These are phyloP conservation scores for Mucor indicus DNA, from an alignment of 371 early-diverging fungal genomes.

Conservation along the genomic window DNA sequence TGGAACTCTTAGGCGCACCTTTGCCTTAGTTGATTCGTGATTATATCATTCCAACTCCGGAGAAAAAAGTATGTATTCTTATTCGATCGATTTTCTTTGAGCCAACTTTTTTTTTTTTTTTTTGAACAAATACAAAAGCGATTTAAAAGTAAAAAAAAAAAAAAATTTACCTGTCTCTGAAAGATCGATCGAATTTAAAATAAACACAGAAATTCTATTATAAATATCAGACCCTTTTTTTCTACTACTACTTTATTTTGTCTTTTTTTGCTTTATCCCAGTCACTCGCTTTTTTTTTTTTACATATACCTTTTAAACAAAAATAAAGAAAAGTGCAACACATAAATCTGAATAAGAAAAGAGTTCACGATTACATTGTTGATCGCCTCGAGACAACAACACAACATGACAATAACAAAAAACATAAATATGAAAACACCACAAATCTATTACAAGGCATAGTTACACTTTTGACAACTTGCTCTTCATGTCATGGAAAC, in stretches of 20 bases:
- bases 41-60: too few species aligned
- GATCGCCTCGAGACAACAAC: constrained; percentile 5
- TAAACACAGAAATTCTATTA: too few species aligned
- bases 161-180: neutral
- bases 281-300: too few species aligned
- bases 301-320: too few species aligned
- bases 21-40: constrained; percentile 1
- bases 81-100: constrained; percentile 2
- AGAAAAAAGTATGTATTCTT: neutral
- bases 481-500: constrained; percentile 15
- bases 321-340: too few species aligned
- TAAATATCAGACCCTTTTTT: too few species aligned
- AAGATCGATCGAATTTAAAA: constrained; percentile 17
- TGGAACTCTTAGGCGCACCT: constrained; percentile 22
- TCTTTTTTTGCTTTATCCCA: neutral
- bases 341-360: too few species aligned
- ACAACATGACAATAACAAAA: constrained; percentile 7
- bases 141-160: constrained; percentile 1
- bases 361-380: too few species aligned
- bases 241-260: neutral
- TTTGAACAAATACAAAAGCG: neutral
- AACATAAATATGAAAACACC: neutral
- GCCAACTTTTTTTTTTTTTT: too few species aligned
- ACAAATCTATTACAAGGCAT: too few species aligned
- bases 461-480: constrained; percentile 2